Conservation (phyloP, 169 alveolate species). For the Besnoitia besnoiti region DNA sequence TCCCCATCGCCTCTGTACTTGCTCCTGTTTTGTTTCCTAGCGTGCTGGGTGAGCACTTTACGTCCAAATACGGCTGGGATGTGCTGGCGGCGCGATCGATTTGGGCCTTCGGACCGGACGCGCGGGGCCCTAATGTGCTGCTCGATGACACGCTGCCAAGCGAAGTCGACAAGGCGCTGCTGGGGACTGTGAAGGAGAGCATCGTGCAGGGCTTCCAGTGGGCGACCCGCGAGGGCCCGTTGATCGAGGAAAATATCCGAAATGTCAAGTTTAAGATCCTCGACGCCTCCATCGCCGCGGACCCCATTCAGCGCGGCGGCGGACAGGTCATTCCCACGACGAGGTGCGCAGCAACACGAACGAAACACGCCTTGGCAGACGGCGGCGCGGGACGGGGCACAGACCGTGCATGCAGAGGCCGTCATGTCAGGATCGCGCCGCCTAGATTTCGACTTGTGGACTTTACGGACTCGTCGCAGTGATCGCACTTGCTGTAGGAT, state of each 20-base stretch:
- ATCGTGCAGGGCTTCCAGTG: slow-evolving; percentile 94
- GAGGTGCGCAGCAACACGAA: no score
- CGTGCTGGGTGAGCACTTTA: slow-evolving; percentile 74
- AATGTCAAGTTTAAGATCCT: slow-evolving; percentile 90
- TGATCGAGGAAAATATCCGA: slow-evolving; percentile 94
- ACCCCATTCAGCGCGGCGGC: slow-evolving; percentile 93
- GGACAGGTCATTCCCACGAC: slow-evolving; percentile 99
- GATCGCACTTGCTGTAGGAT: no score
- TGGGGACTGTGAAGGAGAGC: slow-evolving; percentile 45
- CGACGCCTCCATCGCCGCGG: slow-evolving; percentile 89
- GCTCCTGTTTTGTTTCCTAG: slow-evolving; percentile 36
- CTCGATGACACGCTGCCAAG: slow-evolving; percentile 96
- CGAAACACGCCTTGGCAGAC: no score
- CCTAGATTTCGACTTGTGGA: no score
- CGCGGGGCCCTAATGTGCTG: slow-evolving; percentile 80
- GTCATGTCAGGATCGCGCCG: no score
- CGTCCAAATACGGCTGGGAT: slow-evolving; percentile 95
- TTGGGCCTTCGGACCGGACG: slow-evolving; percentile 99
- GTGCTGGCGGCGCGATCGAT: slow-evolving; percentile 93
- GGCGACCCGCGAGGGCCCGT: slow-evolving; percentile 99
- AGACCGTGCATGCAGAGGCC: no score
- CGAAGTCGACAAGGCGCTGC: slow-evolving; percentile 83
- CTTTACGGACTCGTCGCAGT: no score
- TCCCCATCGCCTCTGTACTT: neutral
- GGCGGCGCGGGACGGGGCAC: no score